Conservation (phyloP, 1,284 basidiomycete genomes). For the Pulveroboletus sp. region DNA sequence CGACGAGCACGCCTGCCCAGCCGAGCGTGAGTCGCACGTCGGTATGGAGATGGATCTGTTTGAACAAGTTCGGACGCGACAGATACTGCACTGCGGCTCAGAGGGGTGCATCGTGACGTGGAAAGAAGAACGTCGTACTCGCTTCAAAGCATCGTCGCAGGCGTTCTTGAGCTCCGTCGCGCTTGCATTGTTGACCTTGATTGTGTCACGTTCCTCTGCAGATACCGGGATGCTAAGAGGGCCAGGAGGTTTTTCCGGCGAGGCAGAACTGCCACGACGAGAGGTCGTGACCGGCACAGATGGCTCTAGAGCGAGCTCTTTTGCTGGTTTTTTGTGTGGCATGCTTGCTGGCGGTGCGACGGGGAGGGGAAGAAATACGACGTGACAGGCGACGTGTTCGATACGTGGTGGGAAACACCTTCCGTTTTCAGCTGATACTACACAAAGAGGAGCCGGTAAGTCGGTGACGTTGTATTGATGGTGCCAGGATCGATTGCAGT, state of each 20-base stretch:
- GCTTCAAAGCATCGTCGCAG: conserved; percentile 87
- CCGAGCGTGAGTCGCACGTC: conserved; percentile 84
- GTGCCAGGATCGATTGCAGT: conserved; percentile 55
- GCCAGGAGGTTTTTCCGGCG: conserved; percentile 49
- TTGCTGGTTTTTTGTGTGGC: conserved; percentile 24
- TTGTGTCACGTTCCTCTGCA: conserved; percentile 55
- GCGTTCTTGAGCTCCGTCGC: conserved; percentile 84
- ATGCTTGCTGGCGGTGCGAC: conserved; percentile 13
- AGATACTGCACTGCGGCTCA: conserved; percentile 58
- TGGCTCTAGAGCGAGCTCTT: conserved; percentile 16
- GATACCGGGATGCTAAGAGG: conserved; percentile 52
- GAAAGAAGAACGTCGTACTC: conserved; percentile 60
- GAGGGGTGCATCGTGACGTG: background rate
- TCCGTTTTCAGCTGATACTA: conserved; percentile 1
- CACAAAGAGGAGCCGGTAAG: background rate
- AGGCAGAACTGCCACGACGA: conserved; percentile 38
- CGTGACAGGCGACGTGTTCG: conserved; percentile 27
- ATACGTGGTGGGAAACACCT: conserved; percentile 27
- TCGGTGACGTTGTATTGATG: conserved; percentile 3
- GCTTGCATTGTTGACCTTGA: conserved; percentile 85
- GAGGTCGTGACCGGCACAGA: conserved; percentile 10
- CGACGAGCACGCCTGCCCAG: conserved; percentile 80
- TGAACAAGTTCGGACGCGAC: conserved; percentile 78
- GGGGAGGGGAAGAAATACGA: conserved; percentile 3
- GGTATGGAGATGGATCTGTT: conserved; percentile 81